phyloP scores from a whole-genome alignment of 192 early-diverging fungal species.

The Coemansia sp. region DNA sequence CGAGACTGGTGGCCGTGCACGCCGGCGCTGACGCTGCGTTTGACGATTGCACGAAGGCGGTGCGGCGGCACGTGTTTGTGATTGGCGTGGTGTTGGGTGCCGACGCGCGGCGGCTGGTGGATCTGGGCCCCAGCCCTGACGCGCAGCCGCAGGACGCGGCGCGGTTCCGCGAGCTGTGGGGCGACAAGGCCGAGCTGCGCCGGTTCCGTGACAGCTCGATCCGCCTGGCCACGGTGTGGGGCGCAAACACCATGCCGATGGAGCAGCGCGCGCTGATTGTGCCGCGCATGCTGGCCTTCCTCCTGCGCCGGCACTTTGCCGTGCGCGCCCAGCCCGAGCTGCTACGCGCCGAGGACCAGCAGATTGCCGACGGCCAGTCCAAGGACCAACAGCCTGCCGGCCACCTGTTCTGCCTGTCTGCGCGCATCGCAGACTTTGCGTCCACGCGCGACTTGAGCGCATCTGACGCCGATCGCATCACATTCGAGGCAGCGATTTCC shows the following conservation, averaged over 20 bases:
- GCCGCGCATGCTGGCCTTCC: constrained; percentile 72
- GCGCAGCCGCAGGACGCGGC: constrained; percentile 64
- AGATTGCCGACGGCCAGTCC: neutral
- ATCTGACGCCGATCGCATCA: constrained; percentile 6
- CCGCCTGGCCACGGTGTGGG: constrained; percentile 85
- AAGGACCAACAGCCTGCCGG: too few relatives aligned
- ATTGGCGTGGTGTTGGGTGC: constrained; percentile 77
- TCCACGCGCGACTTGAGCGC: constrained; percentile 16
- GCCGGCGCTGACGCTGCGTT: constrained; percentile 50
- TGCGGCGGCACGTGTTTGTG: constrained; percentile 48
- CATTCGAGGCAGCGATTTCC: constrained; percentile 30
- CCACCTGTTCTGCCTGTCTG: constrained; percentile 14
- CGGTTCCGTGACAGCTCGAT: constrained; percentile 95
- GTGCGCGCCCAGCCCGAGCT: constrained; percentile 36
- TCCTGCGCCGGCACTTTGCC: constrained; percentile 73
- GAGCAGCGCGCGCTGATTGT: constrained; percentile 74
- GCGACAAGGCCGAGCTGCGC: constrained; percentile 82
- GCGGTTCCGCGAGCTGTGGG: constrained; percentile 83
- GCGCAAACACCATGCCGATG: constrained; percentile 44
- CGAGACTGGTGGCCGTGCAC: constrained; percentile 42
- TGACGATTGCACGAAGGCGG: constrained; percentile 51
- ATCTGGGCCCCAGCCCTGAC: constrained; percentile 79
- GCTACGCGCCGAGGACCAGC: constrained; percentile 13
- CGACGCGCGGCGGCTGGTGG: constrained; percentile 70
- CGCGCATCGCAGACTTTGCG: constrained; percentile 17